These are phyloP conservation scores for Heracleum sosnowskyi DNA, from an alignment of 129 eudicot species.

Conservation along the genomic window DNA sequence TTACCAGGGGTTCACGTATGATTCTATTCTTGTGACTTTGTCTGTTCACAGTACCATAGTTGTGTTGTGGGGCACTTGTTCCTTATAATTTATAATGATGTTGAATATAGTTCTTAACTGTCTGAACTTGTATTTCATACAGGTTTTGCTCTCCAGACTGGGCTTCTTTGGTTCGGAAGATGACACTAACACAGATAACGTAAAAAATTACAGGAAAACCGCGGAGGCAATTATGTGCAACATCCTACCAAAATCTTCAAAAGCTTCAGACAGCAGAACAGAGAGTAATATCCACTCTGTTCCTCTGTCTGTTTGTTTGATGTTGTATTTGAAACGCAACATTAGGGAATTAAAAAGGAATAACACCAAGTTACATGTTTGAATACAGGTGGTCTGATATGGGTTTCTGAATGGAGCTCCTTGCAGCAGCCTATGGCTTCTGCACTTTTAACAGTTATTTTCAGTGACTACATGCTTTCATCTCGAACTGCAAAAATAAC, in stretches of 20 bases:
- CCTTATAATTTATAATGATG: too few relatives aligned
- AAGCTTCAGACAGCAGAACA: constrained; percentile 91
- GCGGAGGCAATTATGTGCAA: constrained; percentile 98
- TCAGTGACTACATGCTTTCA: constrained; percentile 92
- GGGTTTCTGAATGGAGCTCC: constrained; percentile 92
- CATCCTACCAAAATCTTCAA: constrained; percentile 87
- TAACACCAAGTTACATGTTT: neutral
- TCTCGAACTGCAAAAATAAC: constrained; percentile 59
- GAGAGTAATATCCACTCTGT: constrained; percentile 32
- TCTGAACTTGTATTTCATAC: constrained; percentile 8
- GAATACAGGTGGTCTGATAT: constrained; percentile 64
- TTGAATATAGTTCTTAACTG: neutral
- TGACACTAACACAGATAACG: constrained; percentile 36
- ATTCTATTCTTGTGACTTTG: neutral
- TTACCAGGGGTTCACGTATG: constrained; percentile 84
- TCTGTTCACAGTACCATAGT: neutral
- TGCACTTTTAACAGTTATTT: constrained; percentile 73
- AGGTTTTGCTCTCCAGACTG: constrained; percentile 89
- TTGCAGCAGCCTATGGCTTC: constrained; percentile 95
- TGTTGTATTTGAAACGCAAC: neutral
- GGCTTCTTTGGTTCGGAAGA: constrained; percentile 61
- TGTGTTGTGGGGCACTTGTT: neutral
- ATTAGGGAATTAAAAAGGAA: neutral
- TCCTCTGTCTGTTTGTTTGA: neutral
- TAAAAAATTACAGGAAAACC: constrained; percentile 58